Base-by-base conservation (phyloP, 2,329 filamentous ascomycete genomes). In the Exophiala lecanii-corni region DNA sequence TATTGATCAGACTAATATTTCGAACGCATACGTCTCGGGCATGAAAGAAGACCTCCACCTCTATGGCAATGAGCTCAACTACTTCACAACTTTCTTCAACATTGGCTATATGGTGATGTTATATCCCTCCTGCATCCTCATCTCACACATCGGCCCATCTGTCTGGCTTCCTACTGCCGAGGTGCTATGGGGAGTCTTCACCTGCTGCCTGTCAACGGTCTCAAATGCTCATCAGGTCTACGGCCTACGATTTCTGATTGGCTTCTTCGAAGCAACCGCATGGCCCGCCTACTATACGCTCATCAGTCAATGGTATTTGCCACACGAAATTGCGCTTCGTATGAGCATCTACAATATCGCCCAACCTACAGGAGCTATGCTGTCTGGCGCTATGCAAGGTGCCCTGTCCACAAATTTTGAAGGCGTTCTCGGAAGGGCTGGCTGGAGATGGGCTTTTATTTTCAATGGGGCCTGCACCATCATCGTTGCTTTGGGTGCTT, bases 11-110 rank as follows among this genome's bases (percentile, higher is more conserved):
- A 18, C 17, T 5, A 36, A 36, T 17, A 36, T 36, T 16, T 32
- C 5, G n/a, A 6, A 32, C 39, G 43, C 43, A 18, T 49, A 42
- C 39, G 44, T 51, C 16, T 51, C 47, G 2, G 50, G 48, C 2
- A 53, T 53, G 69, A 65, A 73, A 53, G 67, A 73, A 50, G 72
- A 75, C 38, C 60, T 76, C 1, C 49, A 59, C 1, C 59, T 77
- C 17, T 64, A 68, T 30, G 65, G 67, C 1, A 76, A 76, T 48
- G 63, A 78, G 41, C 59, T 75, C 36, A 76, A 75, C 30, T 69
- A 42, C 47, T 66, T 67, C 50, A 66, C 63, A 2, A 67, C 65
- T 3, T 62, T 60, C 26, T 65, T 66, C 44, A 68, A 65, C 41
- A 59, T 61, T n/a, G 61, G 62, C 1, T 67, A 67, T 45, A 62